phyloP scores from a whole-genome alignment of 2,329 filamentous ascomycete species.

The Tolypocladium inflatum region DNA sequence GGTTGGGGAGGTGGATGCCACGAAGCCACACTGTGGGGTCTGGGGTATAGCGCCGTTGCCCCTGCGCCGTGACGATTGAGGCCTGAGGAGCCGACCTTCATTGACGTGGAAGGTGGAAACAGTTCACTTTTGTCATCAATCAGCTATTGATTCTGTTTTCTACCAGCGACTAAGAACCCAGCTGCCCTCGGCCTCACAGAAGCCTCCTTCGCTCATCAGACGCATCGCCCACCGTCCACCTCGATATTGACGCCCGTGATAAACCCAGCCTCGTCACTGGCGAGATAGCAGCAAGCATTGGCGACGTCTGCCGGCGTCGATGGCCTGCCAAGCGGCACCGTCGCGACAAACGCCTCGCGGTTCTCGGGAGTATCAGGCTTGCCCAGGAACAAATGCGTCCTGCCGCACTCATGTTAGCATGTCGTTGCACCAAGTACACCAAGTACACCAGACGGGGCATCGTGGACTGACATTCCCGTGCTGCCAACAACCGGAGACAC shows the following conservation, averaged over 20 bases:
- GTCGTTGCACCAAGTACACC: not conserved
- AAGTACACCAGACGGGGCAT: not conserved
- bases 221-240: constrained; percentile 19
- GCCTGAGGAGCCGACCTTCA: no score
- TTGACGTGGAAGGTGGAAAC: no score
- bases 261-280: constrained; percentile 62
- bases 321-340: constrained; percentile 44
- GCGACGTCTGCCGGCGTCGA: constrained; percentile 57
- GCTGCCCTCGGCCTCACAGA: not conserved
- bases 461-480: constrained; percentile 43
- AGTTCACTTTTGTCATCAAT: no score
- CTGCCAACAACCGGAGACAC: constrained; percentile 60
- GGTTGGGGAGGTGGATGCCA: no score
- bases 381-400: constrained; percentile 43
- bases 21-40: no score
- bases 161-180: not conserved
- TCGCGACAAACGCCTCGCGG: constrained; percentile 41
- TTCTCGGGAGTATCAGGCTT: constrained; percentile 55
- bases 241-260: constrained; percentile 65
- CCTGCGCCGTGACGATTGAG: no score
- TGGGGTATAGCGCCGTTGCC: no score
- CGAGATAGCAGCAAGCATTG: constrained; percentile 60
- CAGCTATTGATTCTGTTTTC: not conserved
- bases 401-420: constrained; percentile 2
- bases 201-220: constrained; percentile 9